These are phyloP conservation scores for Metschnikowia arizonensis DNA, from an alignment of 805 yeast genomes.

Conservation along the genomic window DNA sequence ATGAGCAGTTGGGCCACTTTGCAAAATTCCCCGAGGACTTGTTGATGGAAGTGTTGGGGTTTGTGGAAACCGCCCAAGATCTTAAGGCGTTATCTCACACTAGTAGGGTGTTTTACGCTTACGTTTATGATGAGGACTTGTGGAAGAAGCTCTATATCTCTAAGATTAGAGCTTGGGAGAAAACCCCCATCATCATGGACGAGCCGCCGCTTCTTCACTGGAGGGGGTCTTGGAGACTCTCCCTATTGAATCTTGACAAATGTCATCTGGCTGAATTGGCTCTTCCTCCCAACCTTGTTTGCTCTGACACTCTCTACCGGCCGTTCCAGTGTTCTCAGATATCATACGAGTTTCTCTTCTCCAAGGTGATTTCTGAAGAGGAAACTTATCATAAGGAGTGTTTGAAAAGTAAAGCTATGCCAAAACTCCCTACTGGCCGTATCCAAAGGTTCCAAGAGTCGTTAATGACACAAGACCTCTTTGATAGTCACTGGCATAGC, in stretches of 20 bases:
- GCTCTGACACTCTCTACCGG: constrained; percentile 74
- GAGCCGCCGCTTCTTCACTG: constrained; percentile 36
- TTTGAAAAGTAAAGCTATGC: constrained; percentile 6
- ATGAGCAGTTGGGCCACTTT: constrained; percentile 51
- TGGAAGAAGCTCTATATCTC: constrained; percentile 62
- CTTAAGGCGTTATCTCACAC: constrained; percentile 51
- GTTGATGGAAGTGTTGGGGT: constrained; percentile 48
- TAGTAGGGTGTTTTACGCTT: constrained; percentile 70
- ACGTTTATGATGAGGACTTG: constrained; percentile 67
- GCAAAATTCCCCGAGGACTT: constrained; percentile 59
- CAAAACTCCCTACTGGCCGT: constrained; percentile 31
- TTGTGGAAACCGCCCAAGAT: constrained; percentile 44
- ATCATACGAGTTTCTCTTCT: constrained; percentile 50
- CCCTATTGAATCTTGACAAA: constrained; percentile 41
- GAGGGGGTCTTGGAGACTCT: constrained; percentile 80
- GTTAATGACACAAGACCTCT: constrained; percentile 40
- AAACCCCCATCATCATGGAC: too few relatives aligned
- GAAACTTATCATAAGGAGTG: constrained; percentile 24
- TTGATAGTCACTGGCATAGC: constrained; percentile 43
- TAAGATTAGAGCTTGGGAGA: constrained; percentile 10
- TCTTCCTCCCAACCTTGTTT: constrained; percentile 48
- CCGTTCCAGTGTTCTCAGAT: constrained; percentile 81
- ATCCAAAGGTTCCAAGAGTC: constrained; percentile 53
- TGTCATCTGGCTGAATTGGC: constrained; percentile 43
- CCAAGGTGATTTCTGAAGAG: constrained; percentile 48